Evolutionary conservation across 352 stramenopile genomes (phyloP), one percentile per base, ranked within the genome.

Genomic region (Pythium aristosporum): DNA sequence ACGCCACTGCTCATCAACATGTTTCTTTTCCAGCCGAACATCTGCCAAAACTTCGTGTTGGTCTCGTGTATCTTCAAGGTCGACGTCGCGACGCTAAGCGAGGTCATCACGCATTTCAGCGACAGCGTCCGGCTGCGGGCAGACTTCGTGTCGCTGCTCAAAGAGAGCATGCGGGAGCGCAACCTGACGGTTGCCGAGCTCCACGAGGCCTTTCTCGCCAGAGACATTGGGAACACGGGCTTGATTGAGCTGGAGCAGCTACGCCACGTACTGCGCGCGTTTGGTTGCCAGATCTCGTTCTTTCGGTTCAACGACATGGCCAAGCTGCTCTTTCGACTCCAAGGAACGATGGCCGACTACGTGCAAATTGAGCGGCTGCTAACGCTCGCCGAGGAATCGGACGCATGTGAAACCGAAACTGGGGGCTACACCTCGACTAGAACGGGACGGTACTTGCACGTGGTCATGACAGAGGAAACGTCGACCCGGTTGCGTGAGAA

Each of bases 241-340:
- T 54, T 41, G 10, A 42, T 72, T 20, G 59, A 67, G 21, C 28
- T 67, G 20, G 61, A 73, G 18, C 48, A 73, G 15, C 25, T 73
- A 23, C 61, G 66, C 8, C 47, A 57, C 15, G 44, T 68, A 3
- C 39, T 73, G 43, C 54, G 30, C 16, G 18, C 57, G 3, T 66
- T 68, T 34, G 66, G 66, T 12, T 66, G 30, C 41, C 52, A 68
- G 34, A 28, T 72, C 20, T 72, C 65, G 46, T 72, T 51, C 60
- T 72, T 65, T 41, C 59, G 65, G 20, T 73, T 73, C 66, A 73
- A 73, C 61, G 49, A 53, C 42, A 42, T 69, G 10, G 67, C 65
- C n/a, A 63, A 67, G 52, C 48, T 72, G 37, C 39, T 72, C 3
- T 72, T 72, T 23, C 42, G 32, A 10, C 53, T 65, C 39, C 46